These are phyloP conservation scores for Penicillium aurantiogriseum DNA, from an alignment of 2,329 filamentous ascomycete species.

Conservation along the genomic window DNA sequence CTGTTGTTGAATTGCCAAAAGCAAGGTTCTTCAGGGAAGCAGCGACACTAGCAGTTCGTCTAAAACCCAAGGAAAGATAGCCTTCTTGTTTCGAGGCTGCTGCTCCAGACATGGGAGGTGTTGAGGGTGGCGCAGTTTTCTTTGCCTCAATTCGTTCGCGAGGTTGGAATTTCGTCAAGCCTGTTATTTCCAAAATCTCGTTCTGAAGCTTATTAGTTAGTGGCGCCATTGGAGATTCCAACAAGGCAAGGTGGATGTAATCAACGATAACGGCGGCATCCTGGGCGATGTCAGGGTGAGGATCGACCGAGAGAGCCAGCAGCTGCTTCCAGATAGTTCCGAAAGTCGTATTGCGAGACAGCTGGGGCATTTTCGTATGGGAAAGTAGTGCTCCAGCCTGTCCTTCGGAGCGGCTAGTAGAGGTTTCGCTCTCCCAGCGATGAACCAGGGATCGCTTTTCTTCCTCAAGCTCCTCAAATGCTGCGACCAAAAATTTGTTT, in stretches of 20 bases:
- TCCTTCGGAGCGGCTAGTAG: slow-evolving; percentile 18
- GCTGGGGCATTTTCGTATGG: slow-evolving; percentile 30
- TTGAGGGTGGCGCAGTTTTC: slow-evolving; percentile 42
- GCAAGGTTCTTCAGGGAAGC: slow-evolving; percentile 63
- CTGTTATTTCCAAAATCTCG: slow-evolving; percentile 51
- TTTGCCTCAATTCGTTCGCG: slow-evolving; percentile 36
- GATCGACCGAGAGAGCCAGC: slow-evolving; percentile 85
- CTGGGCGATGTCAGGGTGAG: slow-evolving; percentile 86
- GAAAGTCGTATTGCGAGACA: slow-evolving; percentile 84
- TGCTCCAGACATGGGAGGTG: slow-evolving; percentile 46
- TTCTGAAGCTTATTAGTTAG: slow-evolving; percentile 71
- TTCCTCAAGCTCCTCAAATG: slow-evolving; percentile 84
- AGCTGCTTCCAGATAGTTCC: slow-evolving; percentile 93
- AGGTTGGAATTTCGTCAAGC: slow-evolving; percentile 40
- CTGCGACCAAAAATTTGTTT: slow-evolving; percentile 85
- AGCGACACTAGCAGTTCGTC: slow-evolving; percentile 63
- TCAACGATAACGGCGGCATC: slow-evolving; percentile 85
- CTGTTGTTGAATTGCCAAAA: slow-evolving; percentile 48
- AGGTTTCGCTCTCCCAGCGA: slow-evolving; percentile 45
- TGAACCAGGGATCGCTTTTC: slow-evolving; percentile 69
- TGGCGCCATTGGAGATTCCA: slow-evolving; percentile 72
- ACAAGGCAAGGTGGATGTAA: slow-evolving; percentile 72
- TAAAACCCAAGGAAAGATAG: slow-evolving; percentile 60
- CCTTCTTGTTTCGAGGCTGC: slow-evolving; percentile 56
- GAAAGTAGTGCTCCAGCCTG: slow-evolving; percentile 25